A percentile compares a stretch with the other conserved stretches of the same genome.
These are phyloP conservation scores for Fusarium chaquense DNA, from an alignment of 2,329 filamentous ascomycete genomes.

Conservation along the genomic window DNA sequence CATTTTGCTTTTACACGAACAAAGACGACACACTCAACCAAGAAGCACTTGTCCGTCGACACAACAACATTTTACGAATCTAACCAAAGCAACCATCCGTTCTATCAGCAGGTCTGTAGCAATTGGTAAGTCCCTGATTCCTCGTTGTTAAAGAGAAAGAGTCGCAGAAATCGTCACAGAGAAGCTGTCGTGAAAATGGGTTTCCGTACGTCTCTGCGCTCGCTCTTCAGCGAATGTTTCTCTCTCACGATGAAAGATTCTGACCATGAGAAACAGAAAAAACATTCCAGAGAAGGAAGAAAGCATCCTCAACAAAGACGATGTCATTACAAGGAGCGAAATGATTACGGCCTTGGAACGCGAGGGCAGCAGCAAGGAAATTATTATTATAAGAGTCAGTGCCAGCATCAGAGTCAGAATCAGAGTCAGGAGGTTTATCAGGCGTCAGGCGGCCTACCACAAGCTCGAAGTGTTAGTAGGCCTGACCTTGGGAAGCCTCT, in stretches of 20 bases:
- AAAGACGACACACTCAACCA: slow-evolving; percentile 18
- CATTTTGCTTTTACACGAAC: slow-evolving; percentile 4
- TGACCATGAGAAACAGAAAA: slow-evolving; percentile 16
- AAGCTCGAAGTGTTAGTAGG: slow-evolving; percentile 3
- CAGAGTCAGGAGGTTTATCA: slow-evolving; percentile 24
- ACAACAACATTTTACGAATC: background rate
- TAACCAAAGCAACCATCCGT: background rate
- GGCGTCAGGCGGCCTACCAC: slow-evolving; percentile 17
- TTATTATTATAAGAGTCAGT: background rate
- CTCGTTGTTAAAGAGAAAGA: slow-evolving; percentile 1
- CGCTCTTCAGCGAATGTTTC: slow-evolving; percentile 15
- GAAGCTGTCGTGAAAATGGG: slow-evolving; percentile 19
- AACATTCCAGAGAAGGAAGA: background rate
- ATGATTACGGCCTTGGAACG: background rate
- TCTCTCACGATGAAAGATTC: slow-evolving; percentile 4
- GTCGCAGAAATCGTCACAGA: slow-evolving; percentile 6
- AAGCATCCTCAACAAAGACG: background rate
- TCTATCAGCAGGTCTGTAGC: background rate
- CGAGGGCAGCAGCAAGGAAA: background rate
- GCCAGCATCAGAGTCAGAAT: background rate
- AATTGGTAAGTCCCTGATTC: slow-evolving; percentile 6
- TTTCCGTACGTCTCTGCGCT: slow-evolving; percentile 31
- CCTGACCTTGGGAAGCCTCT: slow-evolving; percentile 19
- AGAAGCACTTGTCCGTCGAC: slow-evolving; percentile 15
- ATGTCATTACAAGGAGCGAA: background rate